These are phyloP conservation scores for Diaporthe batatas DNA, from an alignment of 2,329 filamentous ascomycete species.

Conservation along the genomic window DNA sequence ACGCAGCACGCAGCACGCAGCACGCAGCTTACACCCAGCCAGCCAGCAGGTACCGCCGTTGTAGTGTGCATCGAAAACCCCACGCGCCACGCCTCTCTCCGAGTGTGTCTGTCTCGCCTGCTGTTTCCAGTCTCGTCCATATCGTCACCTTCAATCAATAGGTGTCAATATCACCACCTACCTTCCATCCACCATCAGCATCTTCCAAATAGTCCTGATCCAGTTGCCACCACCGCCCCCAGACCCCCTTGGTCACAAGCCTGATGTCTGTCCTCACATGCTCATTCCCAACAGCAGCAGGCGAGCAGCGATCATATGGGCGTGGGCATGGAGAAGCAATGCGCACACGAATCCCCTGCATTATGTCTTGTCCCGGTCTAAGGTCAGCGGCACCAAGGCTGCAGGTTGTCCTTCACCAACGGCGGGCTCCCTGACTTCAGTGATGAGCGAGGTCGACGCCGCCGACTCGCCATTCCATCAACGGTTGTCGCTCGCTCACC, in stretches of 20 bases:
- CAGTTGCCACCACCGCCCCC: neutral
- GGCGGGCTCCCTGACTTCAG: neutral
- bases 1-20: neutral
- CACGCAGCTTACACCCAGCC: neutral
- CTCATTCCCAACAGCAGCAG: slow-evolving; percentile 8
- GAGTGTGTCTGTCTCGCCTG: neutral
- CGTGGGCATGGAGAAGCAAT: slow-evolving; percentile 18
- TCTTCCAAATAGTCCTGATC: neutral
- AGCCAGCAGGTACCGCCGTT: neutral
- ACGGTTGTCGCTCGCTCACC: neutral
- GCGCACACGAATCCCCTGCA: slow-evolving; percentile 12
- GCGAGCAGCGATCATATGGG: neutral
- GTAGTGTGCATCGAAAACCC: slow-evolving; percentile 4
- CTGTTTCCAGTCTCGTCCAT: slow-evolving; percentile 6
- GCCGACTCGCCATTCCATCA: neutral
- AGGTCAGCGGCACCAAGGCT: neutral
- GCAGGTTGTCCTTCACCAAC: slow-evolving; percentile 6
- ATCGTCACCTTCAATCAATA: neutral
- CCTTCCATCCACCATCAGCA: neutral
- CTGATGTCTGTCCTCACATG: neutral
- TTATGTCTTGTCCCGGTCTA: neutral
- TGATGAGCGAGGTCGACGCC: slow-evolving; percentile 7
- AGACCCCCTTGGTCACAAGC: neutral
- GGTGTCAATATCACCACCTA: neutral
- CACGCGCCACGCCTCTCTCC: slow-evolving; percentile 18